Conservation (phyloP, 148 eudicot genomes). For the Camellia sinensis region DNA sequence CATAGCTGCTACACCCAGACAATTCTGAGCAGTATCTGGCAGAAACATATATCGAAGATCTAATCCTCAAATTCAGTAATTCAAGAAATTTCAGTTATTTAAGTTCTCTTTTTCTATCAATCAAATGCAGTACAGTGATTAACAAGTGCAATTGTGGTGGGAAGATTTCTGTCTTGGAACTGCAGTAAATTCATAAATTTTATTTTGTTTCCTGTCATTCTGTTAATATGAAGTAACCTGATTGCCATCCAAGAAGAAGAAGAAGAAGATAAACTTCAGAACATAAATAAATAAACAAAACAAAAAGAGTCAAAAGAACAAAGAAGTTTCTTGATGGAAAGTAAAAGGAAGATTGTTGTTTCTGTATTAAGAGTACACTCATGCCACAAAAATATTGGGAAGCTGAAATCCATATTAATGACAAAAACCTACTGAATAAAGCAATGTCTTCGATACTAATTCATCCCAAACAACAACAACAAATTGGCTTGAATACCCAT, state of each 20-base stretch:
- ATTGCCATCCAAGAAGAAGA: too few species aligned
- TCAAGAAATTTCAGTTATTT: neutral
- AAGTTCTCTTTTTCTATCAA: neutral
- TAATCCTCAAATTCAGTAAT: neutral
- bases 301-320: neutral
- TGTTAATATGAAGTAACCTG: neutral
- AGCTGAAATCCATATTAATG: too few species aligned
- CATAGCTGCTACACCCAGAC: neutral
- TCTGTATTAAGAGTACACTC: neutral
- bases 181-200: neutral
- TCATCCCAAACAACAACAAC: too few species aligned
- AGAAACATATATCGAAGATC: slow-evolving; percentile 7
- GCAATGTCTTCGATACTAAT: too few species aligned
- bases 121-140: slow-evolving; percentile 1
- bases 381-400: neutral
- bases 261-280: too few species aligned
- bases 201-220: neutral
- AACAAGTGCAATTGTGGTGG: neutral
- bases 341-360: neutral
- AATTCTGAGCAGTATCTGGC: neutral
- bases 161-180: neutral
- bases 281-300: neutral
- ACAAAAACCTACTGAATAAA: too few species aligned
- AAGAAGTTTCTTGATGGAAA: neutral
- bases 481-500: too few species aligned